These are phyloP conservation scores for Paecilomyces variotii DNA, from an alignment of 2,329 filamentous ascomycete species.

Conservation along the genomic window DNA sequence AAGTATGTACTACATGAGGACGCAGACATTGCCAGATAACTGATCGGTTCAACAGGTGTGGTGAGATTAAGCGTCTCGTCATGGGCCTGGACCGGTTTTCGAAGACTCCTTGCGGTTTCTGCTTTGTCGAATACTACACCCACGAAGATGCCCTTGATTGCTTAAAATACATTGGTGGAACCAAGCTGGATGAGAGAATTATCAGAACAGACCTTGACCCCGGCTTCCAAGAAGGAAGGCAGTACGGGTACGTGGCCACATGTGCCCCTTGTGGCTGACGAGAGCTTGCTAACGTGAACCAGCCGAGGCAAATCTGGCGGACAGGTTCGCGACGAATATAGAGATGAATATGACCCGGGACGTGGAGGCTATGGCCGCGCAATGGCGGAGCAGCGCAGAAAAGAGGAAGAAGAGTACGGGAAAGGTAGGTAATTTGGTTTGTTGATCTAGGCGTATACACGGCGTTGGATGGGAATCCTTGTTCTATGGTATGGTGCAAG, in stretches of 20 bases:
- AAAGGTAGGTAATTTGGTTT: slow-evolving; percentile 40
- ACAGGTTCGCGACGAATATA: slow-evolving; percentile 95
- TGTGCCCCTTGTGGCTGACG: background rate
- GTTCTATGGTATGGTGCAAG: slow-evolving; percentile 18
- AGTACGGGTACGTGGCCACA: slow-evolving; percentile 61
- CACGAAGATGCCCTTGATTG: slow-evolving; percentile 96
- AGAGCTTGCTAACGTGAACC: slow-evolving; percentile 11
- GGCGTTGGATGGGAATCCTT: slow-evolving; percentile 21
- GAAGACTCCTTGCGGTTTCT: slow-evolving; percentile 98
- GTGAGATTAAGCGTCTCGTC: slow-evolving; percentile 94
- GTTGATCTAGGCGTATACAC: slow-evolving; percentile 8
- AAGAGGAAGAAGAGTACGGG: slow-evolving; percentile 53
- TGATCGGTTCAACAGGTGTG: slow-evolving; percentile 48
- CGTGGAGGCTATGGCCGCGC: slow-evolving; percentile 82
- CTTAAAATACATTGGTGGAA: slow-evolving; percentile 97
- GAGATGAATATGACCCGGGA: slow-evolving; percentile 93
- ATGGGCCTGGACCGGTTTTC: slow-evolving; percentile 97
- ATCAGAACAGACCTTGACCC: slow-evolving; percentile 94
- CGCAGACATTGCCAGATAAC: background rate
- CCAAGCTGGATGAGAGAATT: slow-evolving; percentile 93
- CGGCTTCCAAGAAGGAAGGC: slow-evolving; percentile 88
- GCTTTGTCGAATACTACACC: slow-evolving; percentile 98
- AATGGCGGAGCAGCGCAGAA: slow-evolving; percentile 55
- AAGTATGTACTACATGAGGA: slow-evolving; percentile 49
- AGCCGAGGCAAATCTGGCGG: slow-evolving; percentile 86